Evolutionary conservation across 371 early-diverging fungal species (phyloP).

Genomic region (Rhizopus microsporus): DNA sequence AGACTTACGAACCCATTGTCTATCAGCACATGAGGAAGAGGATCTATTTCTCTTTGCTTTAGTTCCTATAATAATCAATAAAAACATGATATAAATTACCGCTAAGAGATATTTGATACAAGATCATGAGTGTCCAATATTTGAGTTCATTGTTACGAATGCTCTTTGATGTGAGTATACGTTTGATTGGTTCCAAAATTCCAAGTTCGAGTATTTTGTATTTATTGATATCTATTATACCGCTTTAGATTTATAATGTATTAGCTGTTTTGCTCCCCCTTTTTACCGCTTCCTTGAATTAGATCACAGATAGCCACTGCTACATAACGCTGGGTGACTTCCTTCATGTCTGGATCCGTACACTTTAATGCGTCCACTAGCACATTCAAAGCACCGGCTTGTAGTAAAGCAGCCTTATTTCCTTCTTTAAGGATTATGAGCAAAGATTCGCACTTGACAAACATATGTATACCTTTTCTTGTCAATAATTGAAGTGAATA

Average conservation of each 20-base stretch:
- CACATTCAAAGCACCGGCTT: conserved; percentile 62
- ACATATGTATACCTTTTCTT: conserved; percentile 52
- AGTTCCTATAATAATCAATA: no score
- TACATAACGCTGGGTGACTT: conserved; percentile 66
- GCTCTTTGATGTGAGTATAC: conserved; percentile 55
- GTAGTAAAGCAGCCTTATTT: conserved; percentile 58
- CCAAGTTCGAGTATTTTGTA: conserved; percentile 59
- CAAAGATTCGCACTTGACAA: not conserved
- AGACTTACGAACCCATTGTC: conserved; percentile 60
- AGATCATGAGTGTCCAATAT: conserved; percentile 78
- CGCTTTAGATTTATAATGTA: not conserved
- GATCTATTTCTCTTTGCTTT: conserved; percentile 38
- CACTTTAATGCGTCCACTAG: conserved; percentile 62
- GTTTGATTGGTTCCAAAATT: conserved; percentile 61
- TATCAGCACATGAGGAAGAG: conserved; percentile 62
- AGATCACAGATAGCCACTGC: conserved; percentile 73
- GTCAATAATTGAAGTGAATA: conserved; percentile 72
- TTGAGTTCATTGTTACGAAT: conserved; percentile 74
- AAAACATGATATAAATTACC: conserved; percentile 43
- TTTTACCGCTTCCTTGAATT: conserved; percentile 63
- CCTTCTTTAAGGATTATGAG: conserved; percentile 41
- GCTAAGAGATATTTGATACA: conserved; percentile 71
- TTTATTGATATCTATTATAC: conserved; percentile 51
- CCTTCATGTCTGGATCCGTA: conserved; percentile 52
- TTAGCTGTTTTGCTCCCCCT: not conserved